Evolutionary conservation across 208 protist genomes (phyloP).

Genomic region (Wallacemonas sp.): DNA sequence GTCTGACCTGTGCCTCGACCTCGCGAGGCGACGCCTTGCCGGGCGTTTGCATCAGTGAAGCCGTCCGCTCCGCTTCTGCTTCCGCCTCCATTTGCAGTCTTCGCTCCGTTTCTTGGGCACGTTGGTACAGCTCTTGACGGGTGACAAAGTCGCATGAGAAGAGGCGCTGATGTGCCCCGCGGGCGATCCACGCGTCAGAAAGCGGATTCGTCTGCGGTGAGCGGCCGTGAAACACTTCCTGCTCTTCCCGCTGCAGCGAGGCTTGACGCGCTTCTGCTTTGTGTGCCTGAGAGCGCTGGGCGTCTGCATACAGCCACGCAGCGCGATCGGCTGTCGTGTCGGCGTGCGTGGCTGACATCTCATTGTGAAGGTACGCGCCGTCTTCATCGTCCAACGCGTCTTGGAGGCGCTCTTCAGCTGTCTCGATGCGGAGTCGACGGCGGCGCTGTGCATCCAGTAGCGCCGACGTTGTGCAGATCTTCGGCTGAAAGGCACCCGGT

Average conservation of each 20-base stretch:
- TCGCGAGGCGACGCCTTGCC: background rate
- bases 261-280: constrained; percentile 6
- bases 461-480: constrained; percentile 58
- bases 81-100: constrained; percentile 7
- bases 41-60: background rate
- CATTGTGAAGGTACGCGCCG: no score
- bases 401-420: no score
- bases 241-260: background rate
- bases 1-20: constrained; percentile 40
- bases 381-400: background rate
- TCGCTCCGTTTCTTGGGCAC: constrained; percentile 51
- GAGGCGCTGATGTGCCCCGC: constrained; percentile 64
- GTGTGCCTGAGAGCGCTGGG: constrained; percentile 19
- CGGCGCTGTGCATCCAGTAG: constrained; percentile 42
- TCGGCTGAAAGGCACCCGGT: constrained; percentile 48
- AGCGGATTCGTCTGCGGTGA: constrained; percentile 56
- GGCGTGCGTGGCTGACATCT: background rate
- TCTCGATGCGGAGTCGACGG: background rate
- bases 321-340: constrained; percentile 21
- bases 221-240: constrained; percentile 4
- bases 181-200: constrained; percentile 65
- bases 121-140: constrained; percentile 67
- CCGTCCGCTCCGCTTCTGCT: background rate
- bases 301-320: constrained; percentile 40
- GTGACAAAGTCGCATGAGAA: constrained; percentile 68